Base-by-base conservation (phyloP, 129 eudicot genomes). In the Ambrosia artemisiifolia region DNA sequence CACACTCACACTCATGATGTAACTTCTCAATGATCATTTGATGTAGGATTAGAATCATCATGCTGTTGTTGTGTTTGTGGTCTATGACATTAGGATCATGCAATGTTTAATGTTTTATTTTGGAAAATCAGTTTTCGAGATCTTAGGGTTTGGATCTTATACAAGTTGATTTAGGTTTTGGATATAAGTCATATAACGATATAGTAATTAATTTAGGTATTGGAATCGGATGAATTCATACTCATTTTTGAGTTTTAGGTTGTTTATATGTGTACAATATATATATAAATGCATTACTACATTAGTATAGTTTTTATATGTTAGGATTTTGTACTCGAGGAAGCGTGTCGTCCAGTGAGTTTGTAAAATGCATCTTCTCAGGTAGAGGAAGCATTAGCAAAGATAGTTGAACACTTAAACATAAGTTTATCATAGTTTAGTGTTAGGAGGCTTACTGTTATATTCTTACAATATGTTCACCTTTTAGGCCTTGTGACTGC, bases 401-500 rank as follows among this genome's bases (percentile, higher is more conserved):
- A 38, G n/a, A n/a, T n/a, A n/a, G n/a, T n/a, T n/a, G n/a, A n/a
- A n/a, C n/a, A n/a, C n/a, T n/a, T 24, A 24, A 24, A 24, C 28
- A 24, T 24, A 24, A 24, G 28, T 24, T 24, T 24, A 24, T 24
- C 28, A 24, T 24, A 24, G 28, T 24, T 24, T 24, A 24, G 28
- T 24, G 28, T 24, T 24, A 24, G 1, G 44, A 40, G 44, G 44
- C 11, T 40, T 40, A 10, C 44, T 40, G 44, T 40, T 6, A 10
- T 40, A 6, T 7, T 16, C 59, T 53, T 53, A 18, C 17, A 53
- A 7, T 53, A 7, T 53, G 8, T 56, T 78, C 18, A 67, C 20
- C 19, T 6, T 76, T 70, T 19, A 48, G 33, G 69, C 65, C 67
- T 46, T 79, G 19, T 67, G 69, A 19, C 43, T 62, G 60, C 51